These are phyloP conservation scores for Myriosclerotinia curreyana DNA, from an alignment of 2,329 filamentous ascomycete genomes.

Conservation along the genomic window DNA sequence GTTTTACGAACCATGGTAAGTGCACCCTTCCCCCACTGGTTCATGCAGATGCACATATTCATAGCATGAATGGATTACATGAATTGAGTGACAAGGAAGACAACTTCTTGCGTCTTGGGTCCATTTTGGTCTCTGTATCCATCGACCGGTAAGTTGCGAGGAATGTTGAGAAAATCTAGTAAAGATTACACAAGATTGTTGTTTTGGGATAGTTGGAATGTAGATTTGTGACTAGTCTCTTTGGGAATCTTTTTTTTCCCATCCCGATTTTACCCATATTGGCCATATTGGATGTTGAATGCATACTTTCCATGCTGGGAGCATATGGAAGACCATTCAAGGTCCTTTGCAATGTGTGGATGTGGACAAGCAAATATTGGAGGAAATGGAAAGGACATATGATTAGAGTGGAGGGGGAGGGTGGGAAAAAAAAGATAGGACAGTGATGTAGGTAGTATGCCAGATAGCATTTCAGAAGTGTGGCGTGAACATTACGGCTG, in stretches of 20 bases:
- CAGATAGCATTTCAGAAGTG: neutral
- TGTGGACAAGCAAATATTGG: neutral
- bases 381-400: neutral
- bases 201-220: constrained; percentile 16
- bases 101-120: neutral
- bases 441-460: neutral
- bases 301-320: neutral
- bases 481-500: constrained; percentile 3
- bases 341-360: neutral
- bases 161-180: constrained; percentile 16
- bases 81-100: constrained; percentile 5
- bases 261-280: neutral
- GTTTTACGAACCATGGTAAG: constrained; percentile 23
- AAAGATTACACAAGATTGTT: neutral
- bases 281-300: neutral
- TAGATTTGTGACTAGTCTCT: constrained; percentile 5
- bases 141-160: constrained; percentile 5
- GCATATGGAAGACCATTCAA: neutral
- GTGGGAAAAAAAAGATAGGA: neutral
- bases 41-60: constrained; percentile 24
- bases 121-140: neutral
- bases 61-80: neutral
- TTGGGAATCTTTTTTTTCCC: neutral
- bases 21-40: constrained; percentile 38
- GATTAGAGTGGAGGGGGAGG: no score